A percentile compares a stretch with the other conserved stretches of the same genome.
Conservation (phyloP, 2,329 filamentous ascomycete species). For the Talaromyces sp. region DNA sequence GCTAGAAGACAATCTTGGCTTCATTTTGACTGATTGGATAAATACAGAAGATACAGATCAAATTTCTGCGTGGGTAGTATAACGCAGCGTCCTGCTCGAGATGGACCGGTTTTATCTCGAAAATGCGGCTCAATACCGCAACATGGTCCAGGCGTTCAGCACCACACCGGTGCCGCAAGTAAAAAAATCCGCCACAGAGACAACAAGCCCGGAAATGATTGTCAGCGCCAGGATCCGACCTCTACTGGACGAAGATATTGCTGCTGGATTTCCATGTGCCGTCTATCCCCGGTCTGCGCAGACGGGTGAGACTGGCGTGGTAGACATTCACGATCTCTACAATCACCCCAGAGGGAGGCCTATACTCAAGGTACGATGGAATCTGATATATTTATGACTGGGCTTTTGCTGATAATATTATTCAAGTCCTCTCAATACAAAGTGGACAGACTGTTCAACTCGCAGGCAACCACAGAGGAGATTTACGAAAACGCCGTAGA, state of each 20-base stretch:
- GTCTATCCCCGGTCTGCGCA: background rate
- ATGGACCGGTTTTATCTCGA: slow-evolving; percentile 1
- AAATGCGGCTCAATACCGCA: background rate
- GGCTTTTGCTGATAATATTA: background rate
- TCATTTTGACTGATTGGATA: background rate
- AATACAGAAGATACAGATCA: background rate
- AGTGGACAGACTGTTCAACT: slow-evolving; percentile 33
- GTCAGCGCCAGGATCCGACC: background rate
- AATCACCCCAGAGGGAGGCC: background rate
- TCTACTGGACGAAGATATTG: background rate
- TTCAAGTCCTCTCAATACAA: slow-evolving; percentile 2
- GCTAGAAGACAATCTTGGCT: background rate
- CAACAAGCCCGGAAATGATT: background rate
- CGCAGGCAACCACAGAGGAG: slow-evolving; percentile 29
- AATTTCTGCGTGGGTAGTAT: background rate
- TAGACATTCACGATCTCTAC: background rate
- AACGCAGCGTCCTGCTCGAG: background rate
- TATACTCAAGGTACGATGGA: background rate
- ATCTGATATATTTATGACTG: background rate
- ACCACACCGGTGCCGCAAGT: background rate
- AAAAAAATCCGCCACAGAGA: background rate
- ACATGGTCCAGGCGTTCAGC: background rate
- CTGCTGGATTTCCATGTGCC: background rate
- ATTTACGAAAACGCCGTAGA: slow-evolving; percentile 39
- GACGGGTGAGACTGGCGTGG: background rate